phyloP scores from a whole-genome alignment of 2,329 filamentous ascomycete genomes.

The Diplodia mutila region DNA sequence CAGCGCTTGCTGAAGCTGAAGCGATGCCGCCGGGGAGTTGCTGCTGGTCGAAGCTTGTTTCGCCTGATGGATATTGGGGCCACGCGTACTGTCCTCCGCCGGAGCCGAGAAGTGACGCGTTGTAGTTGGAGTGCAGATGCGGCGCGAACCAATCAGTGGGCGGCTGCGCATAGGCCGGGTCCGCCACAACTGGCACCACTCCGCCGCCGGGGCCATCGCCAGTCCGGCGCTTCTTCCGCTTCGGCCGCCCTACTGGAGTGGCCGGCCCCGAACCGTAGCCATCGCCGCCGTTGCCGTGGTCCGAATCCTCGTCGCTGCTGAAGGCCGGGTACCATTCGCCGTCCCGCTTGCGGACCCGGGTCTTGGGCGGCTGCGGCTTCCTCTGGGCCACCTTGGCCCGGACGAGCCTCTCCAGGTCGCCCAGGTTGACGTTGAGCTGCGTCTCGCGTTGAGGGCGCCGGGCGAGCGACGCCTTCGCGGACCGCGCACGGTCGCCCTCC shows the following conservation, averaged over 20 bases:
- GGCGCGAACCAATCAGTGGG: not conserved
- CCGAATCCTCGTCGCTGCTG: not conserved
- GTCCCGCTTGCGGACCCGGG: not conserved
- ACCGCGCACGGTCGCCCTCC: constrained; percentile 33
- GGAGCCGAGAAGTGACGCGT: not conserved
- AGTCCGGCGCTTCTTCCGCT: constrained; percentile 2
- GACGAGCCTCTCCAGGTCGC: constrained; percentile 35
- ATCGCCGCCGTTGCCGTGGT: not conserved
- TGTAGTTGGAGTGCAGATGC: not conserved
- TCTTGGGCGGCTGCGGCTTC: not conserved
- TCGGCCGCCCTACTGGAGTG: not conserved
- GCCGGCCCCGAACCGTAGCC: not conserved
- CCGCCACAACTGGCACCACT: not conserved
- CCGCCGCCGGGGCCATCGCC: not conserved
- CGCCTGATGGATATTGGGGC: constrained; percentile 1
- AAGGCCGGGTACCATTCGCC: not conserved
- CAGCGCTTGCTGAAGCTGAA: too few species aligned
- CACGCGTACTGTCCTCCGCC: not conserved
- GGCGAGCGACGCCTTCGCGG: constrained; percentile 38
- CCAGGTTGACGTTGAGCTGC: constrained; percentile 35
- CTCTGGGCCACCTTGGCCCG: constrained; percentile 3
- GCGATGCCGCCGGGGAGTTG: too few species aligned
- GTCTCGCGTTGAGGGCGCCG: constrained; percentile 30
- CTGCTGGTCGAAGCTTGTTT: not conserved
- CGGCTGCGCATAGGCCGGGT: not conserved